Conservation (phyloP, 345 rosid species). For the Acer negundo region DNA sequence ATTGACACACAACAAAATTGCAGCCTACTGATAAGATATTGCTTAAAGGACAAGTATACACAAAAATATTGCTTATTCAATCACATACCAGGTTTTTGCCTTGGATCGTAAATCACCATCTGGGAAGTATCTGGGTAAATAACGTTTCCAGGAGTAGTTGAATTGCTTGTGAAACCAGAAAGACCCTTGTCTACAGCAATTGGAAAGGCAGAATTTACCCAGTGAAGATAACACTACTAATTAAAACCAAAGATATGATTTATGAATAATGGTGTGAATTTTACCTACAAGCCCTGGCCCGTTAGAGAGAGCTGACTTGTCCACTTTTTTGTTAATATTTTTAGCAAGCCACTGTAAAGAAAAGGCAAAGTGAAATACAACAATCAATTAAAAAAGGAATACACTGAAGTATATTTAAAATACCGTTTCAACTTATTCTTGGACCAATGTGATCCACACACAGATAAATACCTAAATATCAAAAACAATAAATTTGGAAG, state of each 20-base stretch:
- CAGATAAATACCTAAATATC: not conserved
- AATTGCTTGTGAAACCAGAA: constrained; percentile 38
- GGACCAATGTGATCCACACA: not conserved
- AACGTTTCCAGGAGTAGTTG: constrained; percentile 48
- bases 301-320: constrained; percentile 50
- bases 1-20: not conserved
- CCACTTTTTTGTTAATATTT: constrained; percentile 71
- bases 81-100: constrained; percentile 66
- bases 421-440: not conserved
- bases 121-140: constrained; percentile 69
- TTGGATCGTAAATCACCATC: constrained; percentile 71
- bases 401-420: not conserved
- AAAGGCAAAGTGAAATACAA: constrained; percentile 9
- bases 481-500: not conserved
- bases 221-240: constrained; percentile 14
- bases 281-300: constrained; percentile 55
- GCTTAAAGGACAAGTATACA: not conserved
- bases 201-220: constrained; percentile 12
- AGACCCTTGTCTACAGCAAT: constrained; percentile 37
- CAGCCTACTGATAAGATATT: constrained; percentile 1
- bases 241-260: not conserved
- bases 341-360: constrained; percentile 68
- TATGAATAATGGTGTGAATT: constrained; percentile 13
- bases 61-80: not conserved
- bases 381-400: constrained; percentile 1